A percentile compares a stretch with the other conserved stretches of the same genome.
Evolutionary conservation across 208 protist species (phyloP).

Genomic region (Novymonas esmeraldas): DNA sequence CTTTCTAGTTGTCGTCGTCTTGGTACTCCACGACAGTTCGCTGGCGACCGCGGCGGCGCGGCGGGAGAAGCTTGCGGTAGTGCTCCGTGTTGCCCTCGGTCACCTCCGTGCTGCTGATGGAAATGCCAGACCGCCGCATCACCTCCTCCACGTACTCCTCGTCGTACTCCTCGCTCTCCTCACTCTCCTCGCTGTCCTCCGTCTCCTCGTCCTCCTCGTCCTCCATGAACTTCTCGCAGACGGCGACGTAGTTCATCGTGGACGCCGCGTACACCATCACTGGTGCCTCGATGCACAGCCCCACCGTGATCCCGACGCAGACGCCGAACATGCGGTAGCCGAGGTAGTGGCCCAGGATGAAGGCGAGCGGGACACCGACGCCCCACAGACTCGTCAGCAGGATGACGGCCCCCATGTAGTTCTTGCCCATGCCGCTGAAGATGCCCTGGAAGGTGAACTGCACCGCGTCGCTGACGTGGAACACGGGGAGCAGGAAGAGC

Average conservation of each 20-base stretch:
- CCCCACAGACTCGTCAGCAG: constrained; percentile 75
- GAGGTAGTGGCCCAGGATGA: constrained; percentile 64
- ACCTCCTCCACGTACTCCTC: constrained; percentile 71
- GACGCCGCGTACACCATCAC: constrained; percentile 64
- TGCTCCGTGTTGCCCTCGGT: constrained; percentile 44
- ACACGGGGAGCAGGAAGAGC: constrained; percentile 64
- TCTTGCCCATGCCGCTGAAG: constrained; percentile 84
- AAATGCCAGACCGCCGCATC: constrained; percentile 80
- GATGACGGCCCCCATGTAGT: constrained; percentile 76
- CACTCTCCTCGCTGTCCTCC: constrained; percentile 50
- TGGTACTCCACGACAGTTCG: constrained; percentile 30
- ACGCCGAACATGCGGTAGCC: constrained; percentile 70
- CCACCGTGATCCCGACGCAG: constrained; percentile 75
- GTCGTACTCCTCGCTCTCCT: constrained; percentile 59
- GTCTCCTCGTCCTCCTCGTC: constrained; percentile 61
- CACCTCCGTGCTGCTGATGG: constrained; percentile 31
- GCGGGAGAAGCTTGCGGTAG: constrained; percentile 51
- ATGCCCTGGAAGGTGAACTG: constrained; percentile 89
- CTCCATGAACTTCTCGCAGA: constrained; percentile 69
- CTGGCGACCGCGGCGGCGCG: constrained; percentile 34
- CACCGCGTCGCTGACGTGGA: constrained; percentile 78
- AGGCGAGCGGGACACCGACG: constrained; percentile 68
- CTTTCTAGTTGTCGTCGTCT: constrained; percentile 42
- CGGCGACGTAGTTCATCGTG: constrained; percentile 61
- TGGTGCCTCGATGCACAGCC: constrained; percentile 82